phyloP scores from a whole-genome alignment of 768 basidiomycete genomes.

The Megacollybia marginata region DNA sequence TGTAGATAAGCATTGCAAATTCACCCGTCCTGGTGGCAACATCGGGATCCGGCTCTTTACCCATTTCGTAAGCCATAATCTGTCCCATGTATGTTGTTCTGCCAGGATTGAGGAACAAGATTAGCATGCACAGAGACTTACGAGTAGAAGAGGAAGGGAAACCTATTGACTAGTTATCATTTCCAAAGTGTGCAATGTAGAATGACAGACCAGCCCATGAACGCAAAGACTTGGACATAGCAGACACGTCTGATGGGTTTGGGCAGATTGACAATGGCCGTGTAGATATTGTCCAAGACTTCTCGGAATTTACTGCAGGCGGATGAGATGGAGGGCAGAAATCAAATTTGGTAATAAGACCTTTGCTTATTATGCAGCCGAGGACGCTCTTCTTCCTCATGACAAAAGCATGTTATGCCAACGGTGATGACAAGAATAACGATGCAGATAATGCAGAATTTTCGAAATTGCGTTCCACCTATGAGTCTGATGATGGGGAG shows the following conservation, averaged over 20 bases:
- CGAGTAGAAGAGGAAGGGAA: constrained; percentile 94
- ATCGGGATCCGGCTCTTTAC: constrained; percentile 71
- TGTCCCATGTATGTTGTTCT: constrained; percentile 94
- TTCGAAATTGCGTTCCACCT: constrained; percentile 92
- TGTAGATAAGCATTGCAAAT: constrained; percentile 85
- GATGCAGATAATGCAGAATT: constrained; percentile 86
- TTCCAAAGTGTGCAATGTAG: constrained; percentile 1
- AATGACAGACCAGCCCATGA: constrained; percentile 82
- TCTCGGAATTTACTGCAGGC: constrained; percentile 51
- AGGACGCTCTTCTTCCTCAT: constrained; percentile 70
- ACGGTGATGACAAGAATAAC: constrained; percentile 75
- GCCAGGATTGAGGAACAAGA: background rate
- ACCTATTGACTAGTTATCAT: constrained; percentile 39
- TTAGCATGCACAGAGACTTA: constrained; percentile 24
- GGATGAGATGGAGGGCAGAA: constrained; percentile 6
- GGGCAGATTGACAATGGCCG: constrained; percentile 68
- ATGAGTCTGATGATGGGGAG: constrained; percentile 73
- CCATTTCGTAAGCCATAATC: constrained; percentile 79
- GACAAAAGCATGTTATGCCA: constrained; percentile 80
- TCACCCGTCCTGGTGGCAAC: constrained; percentile 81
- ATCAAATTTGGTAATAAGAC: constrained; percentile 14
- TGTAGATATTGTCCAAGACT: constrained; percentile 71
- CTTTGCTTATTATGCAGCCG: constrained; percentile 32
- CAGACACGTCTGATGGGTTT: constrained; percentile 84
- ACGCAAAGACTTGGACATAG: constrained; percentile 89